These are phyloP conservation scores for Rhododendron ovatum DNA, from an alignment of 148 eudicot genomes.

Conservation along the genomic window DNA sequence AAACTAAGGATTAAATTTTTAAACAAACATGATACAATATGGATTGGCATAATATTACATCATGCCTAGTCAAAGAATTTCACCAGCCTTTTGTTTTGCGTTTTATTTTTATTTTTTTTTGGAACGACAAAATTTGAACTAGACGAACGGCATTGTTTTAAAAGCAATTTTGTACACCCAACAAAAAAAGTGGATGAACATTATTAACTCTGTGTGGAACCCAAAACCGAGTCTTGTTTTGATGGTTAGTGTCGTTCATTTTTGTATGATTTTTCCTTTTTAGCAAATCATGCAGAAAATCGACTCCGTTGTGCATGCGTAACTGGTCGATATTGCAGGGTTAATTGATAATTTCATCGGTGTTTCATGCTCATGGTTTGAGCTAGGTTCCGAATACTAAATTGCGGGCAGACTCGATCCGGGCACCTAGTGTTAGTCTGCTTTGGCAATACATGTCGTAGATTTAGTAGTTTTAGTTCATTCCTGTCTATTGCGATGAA, in stretches of 20 bases:
- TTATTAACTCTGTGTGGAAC: neutral
- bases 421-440: too few species aligned
- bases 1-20: neutral
- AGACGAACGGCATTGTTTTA: neutral
- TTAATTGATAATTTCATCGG: too few species aligned
- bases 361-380: too few species aligned
- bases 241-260: neutral
- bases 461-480: too few species aligned
- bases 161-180: neutral
- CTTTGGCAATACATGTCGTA: too few species aligned
- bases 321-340: too few species aligned
- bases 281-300: neutral
- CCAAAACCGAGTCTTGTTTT: neutral
- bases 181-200: neutral
- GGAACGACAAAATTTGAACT: neutral
- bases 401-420: too few species aligned
- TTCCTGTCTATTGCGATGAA: too few species aligned
- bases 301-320: too few species aligned
- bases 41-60: neutral
- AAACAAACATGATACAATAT: neutral
- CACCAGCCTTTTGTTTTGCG: neutral
- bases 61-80: neutral
- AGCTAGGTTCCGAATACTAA: too few species aligned
- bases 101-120: neutral
- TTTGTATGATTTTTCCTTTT: neutral